Evolutionary conservation across 768 basidiomycete species (phyloP).

Genomic region (Galerina sulciceps): DNA sequence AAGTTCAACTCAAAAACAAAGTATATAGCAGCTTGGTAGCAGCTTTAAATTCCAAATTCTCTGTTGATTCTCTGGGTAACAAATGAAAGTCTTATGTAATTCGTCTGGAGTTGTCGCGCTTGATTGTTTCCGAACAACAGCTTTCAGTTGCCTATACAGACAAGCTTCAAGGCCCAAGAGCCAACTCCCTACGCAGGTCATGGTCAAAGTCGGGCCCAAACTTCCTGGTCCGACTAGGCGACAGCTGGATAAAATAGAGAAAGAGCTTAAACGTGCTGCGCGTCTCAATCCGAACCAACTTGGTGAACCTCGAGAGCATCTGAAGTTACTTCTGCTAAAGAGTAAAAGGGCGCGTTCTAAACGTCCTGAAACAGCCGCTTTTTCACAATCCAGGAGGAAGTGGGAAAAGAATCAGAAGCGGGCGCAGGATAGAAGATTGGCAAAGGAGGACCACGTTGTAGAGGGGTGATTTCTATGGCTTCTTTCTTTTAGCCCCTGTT

Average conservation of each 20-base stretch:
- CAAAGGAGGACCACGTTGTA: constrained; percentile 15
- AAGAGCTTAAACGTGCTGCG: constrained; percentile 12
- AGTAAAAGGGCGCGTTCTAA: constrained; percentile 15
- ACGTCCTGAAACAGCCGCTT: constrained; percentile 1
- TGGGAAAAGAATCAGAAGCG: constrained; percentile 21
- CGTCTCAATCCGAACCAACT: constrained; percentile 2
- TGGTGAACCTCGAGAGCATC: constrained; percentile 13
- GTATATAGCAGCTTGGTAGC: too few species aligned
- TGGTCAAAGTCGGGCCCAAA: constrained; percentile 22
- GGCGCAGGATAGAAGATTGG: constrained; percentile 19
- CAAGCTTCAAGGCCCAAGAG: too few species aligned
- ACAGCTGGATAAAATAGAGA: constrained; percentile 13
- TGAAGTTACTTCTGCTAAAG: constrained; percentile 2
- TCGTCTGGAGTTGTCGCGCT: constrained; percentile 6
- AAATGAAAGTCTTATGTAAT: neutral
- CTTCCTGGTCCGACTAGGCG: constrained; percentile 16
- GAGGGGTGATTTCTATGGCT: neutral
- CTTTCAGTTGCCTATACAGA: too few species aligned
- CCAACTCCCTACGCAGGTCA: neutral
- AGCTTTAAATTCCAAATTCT: too few species aligned
- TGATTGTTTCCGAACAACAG: neutral
- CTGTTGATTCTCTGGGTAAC: too few species aligned
- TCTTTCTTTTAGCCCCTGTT: constrained; percentile 3
- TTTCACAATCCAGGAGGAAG: constrained; percentile 17
- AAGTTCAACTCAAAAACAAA: neutral